Evolutionary conservation across 441 rosid genomes (phyloP), one percentile per base, ranked within the genome.

Genomic region (Pelargonium cotyledonis): DNA sequence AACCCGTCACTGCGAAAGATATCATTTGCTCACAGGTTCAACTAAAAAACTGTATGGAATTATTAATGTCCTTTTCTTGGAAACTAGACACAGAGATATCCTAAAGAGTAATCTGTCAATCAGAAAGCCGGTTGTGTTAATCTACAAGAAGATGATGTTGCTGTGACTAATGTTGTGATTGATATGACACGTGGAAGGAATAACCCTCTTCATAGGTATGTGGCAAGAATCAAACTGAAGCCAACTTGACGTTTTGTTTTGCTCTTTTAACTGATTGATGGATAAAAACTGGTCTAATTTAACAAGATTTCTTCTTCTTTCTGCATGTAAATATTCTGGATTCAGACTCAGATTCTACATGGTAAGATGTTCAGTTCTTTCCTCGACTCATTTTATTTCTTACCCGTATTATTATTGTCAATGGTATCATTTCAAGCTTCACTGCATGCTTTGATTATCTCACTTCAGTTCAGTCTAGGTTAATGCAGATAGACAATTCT

Each of bases 21-120:
- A 91, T 93, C 76, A 84, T 86, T 78, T 91, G 98, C 78, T 93
- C 95, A 63, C 96, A 89, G 98, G 97, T 93, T 43, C 35, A 23
- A 51, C 67, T 62, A 12, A 67, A 68, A 41, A 63, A 14, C 60
- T 68, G 60, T 29, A 19, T 46, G n/a, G 26, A 19, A 31, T 63
- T 68, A 70, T 7, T 65, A 10, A 60, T 21, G 67, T 51, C 58
- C 44, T 65, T 78, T 68, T 47, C 51, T 70, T 35, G 41, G 64
- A 67, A 38, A 63, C 53, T 69, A 62, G 68, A 74, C 63, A 62
- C 35, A 19, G 21, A 19, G 63, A n/a, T 63, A 53, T 46, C 72
- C 58, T 46, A 49, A 70, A 14, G 10, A 40, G 14, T 78, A 29
- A 63, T 62, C 68, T 65, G 62, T 51, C 60, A 21, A 73, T 51